phyloP scores from a whole-genome alignment of 2,329 filamentous ascomycete species.

The Colletotrichum viniferum region DNA sequence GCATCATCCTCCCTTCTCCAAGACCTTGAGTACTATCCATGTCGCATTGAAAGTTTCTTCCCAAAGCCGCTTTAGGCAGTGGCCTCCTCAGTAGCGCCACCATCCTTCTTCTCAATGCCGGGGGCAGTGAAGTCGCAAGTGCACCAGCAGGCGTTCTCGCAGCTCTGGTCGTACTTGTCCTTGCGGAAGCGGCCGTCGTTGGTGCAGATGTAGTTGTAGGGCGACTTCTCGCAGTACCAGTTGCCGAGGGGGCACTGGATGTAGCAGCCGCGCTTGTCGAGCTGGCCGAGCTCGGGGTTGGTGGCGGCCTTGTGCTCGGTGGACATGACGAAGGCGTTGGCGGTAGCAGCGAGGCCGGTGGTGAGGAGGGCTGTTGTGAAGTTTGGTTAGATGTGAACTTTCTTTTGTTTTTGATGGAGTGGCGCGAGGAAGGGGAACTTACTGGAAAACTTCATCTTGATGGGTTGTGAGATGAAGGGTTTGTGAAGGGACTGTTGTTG shows the following conservation, averaged over 20 bases:
- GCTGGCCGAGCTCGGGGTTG: neutral
- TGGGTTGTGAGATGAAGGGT: fast-evolving
- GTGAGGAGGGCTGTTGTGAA: neutral
- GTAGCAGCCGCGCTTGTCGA: neutral
- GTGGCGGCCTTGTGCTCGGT: neutral
- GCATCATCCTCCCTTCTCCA: neutral
- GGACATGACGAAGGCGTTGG: neutral
- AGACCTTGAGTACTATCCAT: neutral
- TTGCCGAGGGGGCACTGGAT: neutral
- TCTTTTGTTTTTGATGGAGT: neutral
- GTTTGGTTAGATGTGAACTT: neutral
- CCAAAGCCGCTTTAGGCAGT: neutral
- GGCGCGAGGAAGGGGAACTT: neutral
- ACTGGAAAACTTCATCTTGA: neutral
- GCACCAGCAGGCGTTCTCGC: constrained; percentile 7
- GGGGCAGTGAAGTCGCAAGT: neutral
- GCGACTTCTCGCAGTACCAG: neutral
- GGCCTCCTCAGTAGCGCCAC: neutral
- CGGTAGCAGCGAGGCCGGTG: neutral
- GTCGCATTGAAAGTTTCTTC: fast-evolving
- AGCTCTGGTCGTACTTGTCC: neutral
- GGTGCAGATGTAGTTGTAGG: neutral
- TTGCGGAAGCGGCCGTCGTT: neutral
- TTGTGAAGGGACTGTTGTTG: neutral
- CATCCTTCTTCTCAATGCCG: neutral